Conservation (phyloP, 2,329 filamentous ascomycete species). For the Diplodia intermedia region DNA sequence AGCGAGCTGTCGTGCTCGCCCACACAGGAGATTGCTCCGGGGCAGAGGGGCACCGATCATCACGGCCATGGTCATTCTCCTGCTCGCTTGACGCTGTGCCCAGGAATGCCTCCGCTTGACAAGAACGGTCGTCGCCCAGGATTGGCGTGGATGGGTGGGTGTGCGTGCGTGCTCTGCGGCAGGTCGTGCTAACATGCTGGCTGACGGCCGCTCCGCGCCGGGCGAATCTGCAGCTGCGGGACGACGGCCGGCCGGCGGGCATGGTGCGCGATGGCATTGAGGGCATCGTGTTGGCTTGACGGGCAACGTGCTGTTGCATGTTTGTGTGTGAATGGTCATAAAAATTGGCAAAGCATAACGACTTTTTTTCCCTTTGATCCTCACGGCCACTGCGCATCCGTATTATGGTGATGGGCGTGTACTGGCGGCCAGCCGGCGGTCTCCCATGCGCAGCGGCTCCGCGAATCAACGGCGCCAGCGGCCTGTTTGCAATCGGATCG, state of each 20-base stretch:
- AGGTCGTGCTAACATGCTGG: conserved; percentile 1
- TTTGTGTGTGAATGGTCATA: background rate
- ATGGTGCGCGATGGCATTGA: background rate
- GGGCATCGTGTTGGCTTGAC: background rate
- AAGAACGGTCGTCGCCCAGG: conserved; percentile 3
- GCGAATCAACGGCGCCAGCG: conserved; percentile 20
- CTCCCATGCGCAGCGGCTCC: conserved; percentile 4
- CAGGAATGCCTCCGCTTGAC: background rate
- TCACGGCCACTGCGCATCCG: background rate
- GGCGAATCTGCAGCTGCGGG: conserved; percentile 30
- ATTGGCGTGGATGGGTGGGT: background rate
- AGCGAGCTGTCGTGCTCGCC: conserved; percentile 27
- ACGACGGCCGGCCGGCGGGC: conserved; percentile 24
- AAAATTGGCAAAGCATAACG: conserved; percentile 8
- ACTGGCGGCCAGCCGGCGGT: conserved; percentile 1
- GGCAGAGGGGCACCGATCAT: conserved; percentile 12
- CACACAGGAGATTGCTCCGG: conserved; percentile 31
- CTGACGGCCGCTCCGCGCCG: conserved; percentile 29
- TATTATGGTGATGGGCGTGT: conserved; percentile 4
- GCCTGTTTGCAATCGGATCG: conserved; percentile 23
- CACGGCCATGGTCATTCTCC: background rate
- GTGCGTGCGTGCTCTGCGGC: background rate
- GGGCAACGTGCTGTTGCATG: background rate
- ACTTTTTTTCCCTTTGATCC: background rate
- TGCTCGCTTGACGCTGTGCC: conserved; percentile 3